Conservation (phyloP, 2,329 filamentous ascomycete species). For the Mycogone perniciosa region DNA sequence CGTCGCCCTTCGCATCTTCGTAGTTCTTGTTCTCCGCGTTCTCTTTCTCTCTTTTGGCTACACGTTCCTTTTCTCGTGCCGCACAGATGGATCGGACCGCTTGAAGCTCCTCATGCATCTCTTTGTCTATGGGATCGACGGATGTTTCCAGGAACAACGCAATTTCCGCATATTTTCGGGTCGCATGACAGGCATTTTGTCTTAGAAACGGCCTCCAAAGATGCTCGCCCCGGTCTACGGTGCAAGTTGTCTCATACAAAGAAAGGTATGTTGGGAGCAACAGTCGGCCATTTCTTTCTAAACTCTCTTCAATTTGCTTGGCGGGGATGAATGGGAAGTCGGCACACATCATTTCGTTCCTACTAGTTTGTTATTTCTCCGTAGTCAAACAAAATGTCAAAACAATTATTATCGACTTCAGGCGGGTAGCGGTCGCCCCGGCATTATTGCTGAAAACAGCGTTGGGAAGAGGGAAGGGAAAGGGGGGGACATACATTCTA, state of each 20-base stretch:
- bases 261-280: slow-evolving; percentile 17
- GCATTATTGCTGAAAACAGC: background rate
- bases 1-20: slow-evolving; percentile 35
- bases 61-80: slow-evolving; percentile 17
- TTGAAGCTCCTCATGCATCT: slow-evolving; percentile 18
- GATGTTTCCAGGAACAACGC: background rate
- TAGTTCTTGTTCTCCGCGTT: slow-evolving; percentile 35
- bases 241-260: slow-evolving; percentile 6
- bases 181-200: no score
- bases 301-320: slow-evolving; percentile 8
- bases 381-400: no score
- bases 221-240: background rate
- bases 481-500: background rate
- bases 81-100: slow-evolving; percentile 14
- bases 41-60: slow-evolving; percentile 26
- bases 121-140: slow-evolving; percentile 2
- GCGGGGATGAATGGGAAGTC: slow-evolving; percentile 20
- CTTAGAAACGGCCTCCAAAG: no score
- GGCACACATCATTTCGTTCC: background rate
- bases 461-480: background rate
- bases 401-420: no score
- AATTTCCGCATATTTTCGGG: background rate
- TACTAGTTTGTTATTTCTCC: background rate
- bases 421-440: background rate
- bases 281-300: slow-evolving; percentile 11